Conservation (phyloP, 2,329 filamentous ascomycete genomes). For the Beauveria sp. region DNA sequence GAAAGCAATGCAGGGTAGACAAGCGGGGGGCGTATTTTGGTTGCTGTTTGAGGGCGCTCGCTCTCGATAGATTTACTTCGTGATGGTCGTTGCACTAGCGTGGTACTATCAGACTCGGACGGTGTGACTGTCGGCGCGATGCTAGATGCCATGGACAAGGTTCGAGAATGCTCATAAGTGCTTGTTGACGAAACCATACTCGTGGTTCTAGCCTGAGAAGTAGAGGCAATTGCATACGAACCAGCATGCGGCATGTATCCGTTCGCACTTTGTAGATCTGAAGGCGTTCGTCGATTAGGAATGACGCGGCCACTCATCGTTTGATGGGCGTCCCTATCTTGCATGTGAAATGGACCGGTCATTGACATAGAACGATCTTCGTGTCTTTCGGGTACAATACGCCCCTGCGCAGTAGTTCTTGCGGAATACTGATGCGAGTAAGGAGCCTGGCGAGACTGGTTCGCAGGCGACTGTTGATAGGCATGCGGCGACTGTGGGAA, state of each 20-base stretch:
- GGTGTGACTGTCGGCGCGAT: constrained; percentile 62
- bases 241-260: constrained; percentile 28
- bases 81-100: constrained; percentile 49
- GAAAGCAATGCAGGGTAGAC: constrained; percentile 93
- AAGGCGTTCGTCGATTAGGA: constrained; percentile 54
- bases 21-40: constrained; percentile 64
- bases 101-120: constrained; percentile 44
- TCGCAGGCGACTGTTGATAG: constrained; percentile 59
- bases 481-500: constrained; percentile 57
- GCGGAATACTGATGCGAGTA: constrained; percentile 58
- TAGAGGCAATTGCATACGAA: constrained; percentile 39
- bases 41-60: constrained; percentile 48
- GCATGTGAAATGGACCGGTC: constrained; percentile 62
- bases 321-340: constrained; percentile 74
- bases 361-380: constrained; percentile 95
- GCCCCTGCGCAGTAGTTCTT: constrained; percentile 81
- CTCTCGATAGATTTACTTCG: constrained; percentile 47
- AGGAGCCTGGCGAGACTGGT: constrained; percentile 69
- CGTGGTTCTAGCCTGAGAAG: constrained; percentile 49
- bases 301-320: constrained; percentile 92
- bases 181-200: constrained; percentile 52
- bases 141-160: constrained; percentile 91
- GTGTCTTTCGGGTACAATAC: constrained; percentile 82
- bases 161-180: constrained; percentile 45
- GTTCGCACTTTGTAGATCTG: constrained; percentile 30